Base-by-base conservation (phyloP, 208 protist genomes). In the Kentomonas sorsogonicus region DNA sequence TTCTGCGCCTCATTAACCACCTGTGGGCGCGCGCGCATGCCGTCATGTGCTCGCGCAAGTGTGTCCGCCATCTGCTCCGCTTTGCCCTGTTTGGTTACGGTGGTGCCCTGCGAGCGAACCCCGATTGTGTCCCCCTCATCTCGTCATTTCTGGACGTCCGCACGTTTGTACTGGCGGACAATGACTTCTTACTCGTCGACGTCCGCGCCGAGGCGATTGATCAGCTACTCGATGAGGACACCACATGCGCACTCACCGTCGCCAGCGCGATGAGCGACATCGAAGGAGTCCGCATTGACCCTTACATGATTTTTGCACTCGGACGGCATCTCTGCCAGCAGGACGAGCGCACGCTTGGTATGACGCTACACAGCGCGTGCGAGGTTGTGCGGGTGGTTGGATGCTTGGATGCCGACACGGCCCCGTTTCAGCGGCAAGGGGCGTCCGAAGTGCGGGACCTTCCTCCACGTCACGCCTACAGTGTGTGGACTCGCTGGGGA, bases 281-380 rank as follows among this genome's bases (percentile, higher is more conserved):
- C 38, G 87, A 90, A 33, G 76, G 74, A 3, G 58, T 80, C 15
- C 34, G 68, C n/a, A 89, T 94, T 52, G 87, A 94, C 53, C 87
- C 87, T 11, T 94, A 90, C 60, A 74, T 90, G 34, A 63, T 94
- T 26, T 91, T 86, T 60, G 74, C 87, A 20, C 65, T 83, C 38
- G 82, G 75, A 1, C 70, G 87, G 4, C 63, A 86, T 5, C 59
- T 94, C 25, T 63, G 65, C 27, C 63, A 79, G 22, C 67, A 79
- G 40, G 50, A 67, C 3, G 3, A 50, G 16, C 18, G 39, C 5
- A 65, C 66, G 4, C 23, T 91, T 15, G 87, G 87, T 45, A 75
- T 88, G 66, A 72, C 85, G 26, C 60, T 94, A 31, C 79, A 76
- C 6, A 57, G 65, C 45, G 81, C 74, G 13, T 91, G 83, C 54